Conservation (phyloP, 2,329 filamentous ascomycete species). For the Calonectria henricotiae region DNA sequence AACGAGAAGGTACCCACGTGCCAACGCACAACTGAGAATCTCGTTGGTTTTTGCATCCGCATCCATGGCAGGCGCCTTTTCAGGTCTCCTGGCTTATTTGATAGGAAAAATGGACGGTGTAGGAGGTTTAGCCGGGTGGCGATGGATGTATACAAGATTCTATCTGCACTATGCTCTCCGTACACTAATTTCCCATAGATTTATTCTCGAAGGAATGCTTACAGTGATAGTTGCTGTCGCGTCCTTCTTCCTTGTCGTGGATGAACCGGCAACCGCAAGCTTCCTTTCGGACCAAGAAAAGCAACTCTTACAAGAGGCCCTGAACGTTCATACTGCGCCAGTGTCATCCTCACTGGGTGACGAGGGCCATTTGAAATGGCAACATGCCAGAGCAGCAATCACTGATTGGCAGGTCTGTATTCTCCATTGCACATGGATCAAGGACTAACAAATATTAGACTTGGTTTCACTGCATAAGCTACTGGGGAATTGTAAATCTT, state of each 20-base stretch:
- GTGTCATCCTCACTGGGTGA: background rate
- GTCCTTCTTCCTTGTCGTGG: conserved; percentile 8
- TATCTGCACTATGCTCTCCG: background rate
- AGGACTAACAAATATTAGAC: background rate
- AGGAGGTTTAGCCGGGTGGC: conserved; percentile 2
- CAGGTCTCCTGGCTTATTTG: background rate
- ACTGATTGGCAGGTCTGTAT: conserved; percentile 6
- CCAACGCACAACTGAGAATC: conserved; percentile 10
- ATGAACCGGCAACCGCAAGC: conserved; percentile 13
- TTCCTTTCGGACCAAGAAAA: conserved; percentile 8
- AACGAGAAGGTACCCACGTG: background rate
- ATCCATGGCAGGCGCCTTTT: conserved; percentile 8
- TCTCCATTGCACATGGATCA: background rate
- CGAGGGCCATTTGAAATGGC: background rate
- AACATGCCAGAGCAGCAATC: background rate
- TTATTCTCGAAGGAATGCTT: conserved; percentile 8
- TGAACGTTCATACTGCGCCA: background rate
- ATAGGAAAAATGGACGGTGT: conserved; percentile 12
- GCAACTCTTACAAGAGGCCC: background rate
- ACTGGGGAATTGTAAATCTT: background rate
- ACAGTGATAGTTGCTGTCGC: background rate
- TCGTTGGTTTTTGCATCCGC: conserved; percentile 8
- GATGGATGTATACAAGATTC: background rate
- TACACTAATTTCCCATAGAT: background rate
- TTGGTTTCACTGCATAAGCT: conserved; percentile 10